Base-by-base conservation (phyloP, 1,139 yeast genomes). In the Saccharomycopsis phalli region DNA sequence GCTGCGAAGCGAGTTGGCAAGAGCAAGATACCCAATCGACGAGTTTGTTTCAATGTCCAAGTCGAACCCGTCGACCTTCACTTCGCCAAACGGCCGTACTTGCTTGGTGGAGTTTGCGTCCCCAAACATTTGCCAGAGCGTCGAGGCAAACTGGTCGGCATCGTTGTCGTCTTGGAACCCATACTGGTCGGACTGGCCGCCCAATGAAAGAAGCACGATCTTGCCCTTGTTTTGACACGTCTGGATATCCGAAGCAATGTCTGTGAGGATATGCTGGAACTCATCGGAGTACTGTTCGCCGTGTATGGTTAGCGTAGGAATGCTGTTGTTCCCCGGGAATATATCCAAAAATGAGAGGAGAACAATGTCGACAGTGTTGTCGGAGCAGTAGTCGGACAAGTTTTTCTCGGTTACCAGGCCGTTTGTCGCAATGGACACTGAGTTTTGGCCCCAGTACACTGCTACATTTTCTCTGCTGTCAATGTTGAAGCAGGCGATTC, bases 371-470 rank as follows among this genome's bases (percentile, higher is more conserved):
- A 79, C 81, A 39, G 75, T 68, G 46, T 72, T 72, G 31, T 74
- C 67, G 42, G 69, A 65, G 65, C 96, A 88, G 63, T 86, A 84
- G 42, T 67, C 59, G 5, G 79, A 66, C 46, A 88, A 66, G 17
- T 71, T 59, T 45, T 73, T 65, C 58, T 87, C 95, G 13, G 42
- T 44, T 16, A 71, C 73, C 34, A 68, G 51, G 7, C 34, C 33
- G 13, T 36, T 34, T 2, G 41, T 34, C n/a, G 31, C 13, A 32
- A 74, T 56, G n/a, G 86, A 86, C 23, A 75, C 80, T 17, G 93
- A 76, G 54, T 78, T 76, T 61, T 87, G 96, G 34, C 96, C 96
- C 95, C 95, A 87, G 61, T 86, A 86, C 13, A 83, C 70, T 19
- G 81, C 95, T 35, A 84, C 76, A 51, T 82, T 81, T 36, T 69